Percentiles rank a stretch among this genome's conserved stretches.
Conservation (phyloP, 805 yeast species). For the Saccharomycopsis vini region DNA sequence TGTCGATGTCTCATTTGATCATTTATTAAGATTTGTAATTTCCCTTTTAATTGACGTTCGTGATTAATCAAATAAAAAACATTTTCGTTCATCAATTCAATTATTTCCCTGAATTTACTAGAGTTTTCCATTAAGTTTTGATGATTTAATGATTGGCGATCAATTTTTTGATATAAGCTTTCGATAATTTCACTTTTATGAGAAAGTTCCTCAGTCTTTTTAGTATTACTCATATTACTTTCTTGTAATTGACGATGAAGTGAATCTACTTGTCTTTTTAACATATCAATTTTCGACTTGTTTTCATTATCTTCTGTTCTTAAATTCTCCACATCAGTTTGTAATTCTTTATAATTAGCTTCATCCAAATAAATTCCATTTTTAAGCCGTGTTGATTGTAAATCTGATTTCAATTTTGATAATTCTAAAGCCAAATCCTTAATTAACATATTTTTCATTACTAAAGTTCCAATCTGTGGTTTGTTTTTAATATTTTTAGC, state of each 20-base stretch:
- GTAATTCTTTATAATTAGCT: conserved; percentile 45
- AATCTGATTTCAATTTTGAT: conserved; percentile 45
- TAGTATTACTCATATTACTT: conserved; percentile 21
- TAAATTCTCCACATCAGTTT: conserved; percentile 39
- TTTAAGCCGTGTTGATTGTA: conserved; percentile 50
- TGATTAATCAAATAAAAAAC: conserved; percentile 21
- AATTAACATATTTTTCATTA: conserved; percentile 51
- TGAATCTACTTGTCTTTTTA: conserved; percentile 30
- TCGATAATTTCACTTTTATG: conserved; percentile 22
- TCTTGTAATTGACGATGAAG: conserved; percentile 19
- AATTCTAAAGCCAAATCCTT: conserved; percentile 39
- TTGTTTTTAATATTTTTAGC: conserved; percentile 73
- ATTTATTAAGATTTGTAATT: conserved; percentile 18
- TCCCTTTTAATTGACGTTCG: conserved; percentile 21
- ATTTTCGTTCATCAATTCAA: conserved; percentile 26
- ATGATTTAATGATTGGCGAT: conserved; percentile 27
- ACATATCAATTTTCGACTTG: conserved; percentile 32
- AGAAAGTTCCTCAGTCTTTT: conserved; percentile 19
- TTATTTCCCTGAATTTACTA: conserved; percentile 25
- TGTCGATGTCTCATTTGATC: conserved; percentile 8
- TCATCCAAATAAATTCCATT: conserved; percentile 62
- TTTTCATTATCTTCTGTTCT: conserved; percentile 43
- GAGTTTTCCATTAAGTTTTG: conserved; percentile 27
- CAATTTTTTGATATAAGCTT: conserved; percentile 25
- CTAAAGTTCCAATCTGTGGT: conserved; percentile 54